A percentile compares a stretch with the other conserved stretches of the same genome.
Conservation (phyloP, 495 filamentous ascomycete species). For the Physcia stellaris region DNA sequence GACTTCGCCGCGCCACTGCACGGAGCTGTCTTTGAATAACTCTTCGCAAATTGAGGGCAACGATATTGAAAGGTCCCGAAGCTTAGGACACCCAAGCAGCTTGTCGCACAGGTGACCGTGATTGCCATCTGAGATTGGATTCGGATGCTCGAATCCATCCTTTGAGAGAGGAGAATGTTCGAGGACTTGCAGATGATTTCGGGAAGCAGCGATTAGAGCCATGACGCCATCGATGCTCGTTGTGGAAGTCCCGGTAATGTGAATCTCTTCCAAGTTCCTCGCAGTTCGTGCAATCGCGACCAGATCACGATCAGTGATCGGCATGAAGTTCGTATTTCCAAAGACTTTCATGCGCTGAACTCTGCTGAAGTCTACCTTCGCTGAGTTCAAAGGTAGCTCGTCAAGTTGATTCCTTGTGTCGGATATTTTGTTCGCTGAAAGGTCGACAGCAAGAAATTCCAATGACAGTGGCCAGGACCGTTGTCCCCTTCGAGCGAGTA, state of each 20-base stretch:
- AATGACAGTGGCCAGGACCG: constrained; percentile 28
- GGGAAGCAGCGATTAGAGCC: neutral
- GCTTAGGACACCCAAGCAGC: constrained; percentile 28
- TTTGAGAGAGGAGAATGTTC: constrained; percentile 18
- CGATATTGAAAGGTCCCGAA: constrained; percentile 33
- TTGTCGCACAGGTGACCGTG: constrained; percentile 32
- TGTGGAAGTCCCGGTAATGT: neutral
- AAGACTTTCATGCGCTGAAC: neutral
- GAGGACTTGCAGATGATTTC: neutral
- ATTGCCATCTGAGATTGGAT: constrained; percentile 18
- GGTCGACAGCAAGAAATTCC: constrained; percentile 32
- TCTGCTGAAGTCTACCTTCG: constrained; percentile 27
- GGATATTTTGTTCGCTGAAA: constrained; percentile 20
- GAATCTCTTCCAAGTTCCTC: neutral
- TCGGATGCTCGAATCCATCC: constrained; percentile 34
- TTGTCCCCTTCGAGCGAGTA: constrained; percentile 19
- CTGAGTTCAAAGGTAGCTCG: constrained; percentile 18
- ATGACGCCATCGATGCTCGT: neutral
- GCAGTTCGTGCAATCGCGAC: neutral
- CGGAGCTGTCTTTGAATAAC: constrained; percentile 29
- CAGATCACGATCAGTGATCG: neutral
- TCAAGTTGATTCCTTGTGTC: constrained; percentile 5
- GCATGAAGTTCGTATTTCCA: neutral
- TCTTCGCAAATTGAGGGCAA: constrained; percentile 33
- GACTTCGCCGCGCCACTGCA: constrained; percentile 32